Base-by-base conservation (phyloP, 176 grass and related monocot genomes). In the Rhynchospora breviuscula region DNA sequence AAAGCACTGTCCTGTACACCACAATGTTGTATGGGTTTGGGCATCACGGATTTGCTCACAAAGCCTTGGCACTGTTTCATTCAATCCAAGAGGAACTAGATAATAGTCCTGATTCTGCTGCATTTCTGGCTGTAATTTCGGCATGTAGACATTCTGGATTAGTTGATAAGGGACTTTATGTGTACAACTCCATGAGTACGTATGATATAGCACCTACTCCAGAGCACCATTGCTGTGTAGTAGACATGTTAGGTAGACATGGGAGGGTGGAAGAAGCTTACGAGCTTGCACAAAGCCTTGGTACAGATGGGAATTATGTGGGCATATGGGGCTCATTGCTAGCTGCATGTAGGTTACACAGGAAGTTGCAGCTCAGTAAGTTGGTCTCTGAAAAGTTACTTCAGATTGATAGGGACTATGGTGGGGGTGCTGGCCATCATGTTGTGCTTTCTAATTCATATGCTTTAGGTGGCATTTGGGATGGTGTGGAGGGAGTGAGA, bases 321-420 rank as follows among this genome's bases (percentile, higher is more conserved):
- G 88, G 84, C 63, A 95, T 98, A 52, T 98, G 95, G 95, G 95
- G 92, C 58, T 81, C 92, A 19, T 84, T 98, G 78, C 90, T 98
- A 76, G 87, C 68, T 31, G 91, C 95, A 47, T 93, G 95, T 85
- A 93, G 89, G 68, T 56, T 88, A 33, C 90, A 95, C 44, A 59
- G 86, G 63, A 98, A 93, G 67, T 74, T 86, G 63, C 83, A 93
- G 19, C 78, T 95, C 80, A 87, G 84, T 47, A 86, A 89, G 76
- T 80, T 90, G 87, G 89, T 88, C 31, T 84, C 87, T 4, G 80
- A 93, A 86, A 90, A 65, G 87, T 49, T 98, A 52, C 73, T 91
- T 77, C 63, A 90, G 56, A 79, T 95, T 25, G 95, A 89, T 82
- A 89, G 73, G 80, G 89, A 91, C 79, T 67, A 91, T 58, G 88